Percentiles rank a stretch among this genome's conserved stretches.
These are phyloP conservation scores for Hordeum pubiflorum DNA, from an alignment of 202 grass and related monocot species.

Conservation along the genomic window DNA sequence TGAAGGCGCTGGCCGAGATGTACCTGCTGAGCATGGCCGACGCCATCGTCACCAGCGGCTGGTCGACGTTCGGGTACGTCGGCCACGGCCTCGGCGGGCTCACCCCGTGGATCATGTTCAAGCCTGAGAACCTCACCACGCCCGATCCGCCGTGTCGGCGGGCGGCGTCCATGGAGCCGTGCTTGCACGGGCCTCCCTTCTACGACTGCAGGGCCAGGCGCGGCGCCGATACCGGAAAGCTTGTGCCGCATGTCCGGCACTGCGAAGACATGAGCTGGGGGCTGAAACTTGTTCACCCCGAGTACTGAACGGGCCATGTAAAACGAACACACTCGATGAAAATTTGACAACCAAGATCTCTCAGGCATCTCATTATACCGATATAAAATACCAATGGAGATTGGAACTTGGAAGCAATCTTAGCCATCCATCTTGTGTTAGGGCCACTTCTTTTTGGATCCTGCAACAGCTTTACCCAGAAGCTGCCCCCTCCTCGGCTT, in stretches of 20 bases:
- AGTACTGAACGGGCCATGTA: constrained; percentile 1
- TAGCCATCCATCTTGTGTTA: too few species aligned
- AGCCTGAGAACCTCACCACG: constrained; percentile 34
- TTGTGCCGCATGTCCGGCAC: constrained; percentile 43
- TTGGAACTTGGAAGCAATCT: too few species aligned
- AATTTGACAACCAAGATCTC: neutral
- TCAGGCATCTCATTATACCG: too few species aligned
- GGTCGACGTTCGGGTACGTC: constrained; percentile 48
- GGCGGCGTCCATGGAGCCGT: constrained; percentile 39
- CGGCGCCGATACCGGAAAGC: constrained; percentile 24
- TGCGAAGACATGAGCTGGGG: constrained; percentile 52
- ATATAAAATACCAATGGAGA: too few species aligned
- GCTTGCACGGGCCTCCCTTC: constrained; percentile 39
- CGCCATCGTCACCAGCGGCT: constrained; percentile 42
- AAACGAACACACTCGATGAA: neutral
- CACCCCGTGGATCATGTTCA: constrained; percentile 54
- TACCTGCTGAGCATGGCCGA: constrained; percentile 42
- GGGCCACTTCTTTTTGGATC: too few species aligned
- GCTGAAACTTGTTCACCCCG: constrained; percentile 43
- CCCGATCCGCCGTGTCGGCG: constrained; percentile 27
- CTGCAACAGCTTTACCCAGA: too few species aligned
- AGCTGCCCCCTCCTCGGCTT: too few species aligned
- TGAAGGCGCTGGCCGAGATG: constrained; percentile 54
- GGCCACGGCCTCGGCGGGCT: constrained; percentile 34
- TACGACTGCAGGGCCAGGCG: constrained; percentile 32